phyloP scores from a whole-genome alignment of 805 yeast genomes.

The Cyberlindnera samutprakarnensis region DNA sequence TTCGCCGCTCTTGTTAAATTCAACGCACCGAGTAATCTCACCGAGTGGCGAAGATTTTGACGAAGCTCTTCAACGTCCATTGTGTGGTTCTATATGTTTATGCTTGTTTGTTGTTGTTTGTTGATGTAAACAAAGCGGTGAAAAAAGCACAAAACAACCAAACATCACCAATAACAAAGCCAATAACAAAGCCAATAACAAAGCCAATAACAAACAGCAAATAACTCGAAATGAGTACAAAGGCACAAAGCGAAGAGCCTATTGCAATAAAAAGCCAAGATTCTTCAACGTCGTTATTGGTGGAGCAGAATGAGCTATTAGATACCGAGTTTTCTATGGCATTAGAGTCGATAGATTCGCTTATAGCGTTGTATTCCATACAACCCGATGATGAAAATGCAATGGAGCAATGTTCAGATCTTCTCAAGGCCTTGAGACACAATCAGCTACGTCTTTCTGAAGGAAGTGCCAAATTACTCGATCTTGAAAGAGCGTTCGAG shows the following conservation, averaged over 20 bases:
- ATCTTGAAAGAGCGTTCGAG: slow-evolving; percentile 12
- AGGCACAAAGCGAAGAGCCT: no score
- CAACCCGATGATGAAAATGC: slow-evolving; percentile 9
- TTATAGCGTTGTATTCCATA: slow-evolving; percentile 12
- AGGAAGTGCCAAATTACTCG: slow-evolving; percentile 5
- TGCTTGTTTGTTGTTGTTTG: background rate
- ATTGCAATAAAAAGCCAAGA: slow-evolving; percentile 1
- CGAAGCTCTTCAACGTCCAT: no score
- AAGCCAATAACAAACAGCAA: no score
- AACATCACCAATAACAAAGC: slow-evolving; percentile 7
- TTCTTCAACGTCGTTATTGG: slow-evolving; percentile 1
- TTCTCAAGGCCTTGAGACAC: slow-evolving; percentile 1
- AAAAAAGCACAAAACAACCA: background rate
- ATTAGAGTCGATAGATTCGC: slow-evolving; percentile 5
- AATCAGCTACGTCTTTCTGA: slow-evolving; percentile 3
- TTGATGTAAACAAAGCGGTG: background rate
- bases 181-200: background rate
- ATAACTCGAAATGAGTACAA: no score
- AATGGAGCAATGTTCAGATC: background rate
- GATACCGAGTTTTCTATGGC: slow-evolving; percentile 8
- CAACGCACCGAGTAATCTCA: slow-evolving; percentile 40
- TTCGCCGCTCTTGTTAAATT: slow-evolving; percentile 66
- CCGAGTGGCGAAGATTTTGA: slow-evolving; percentile 30
- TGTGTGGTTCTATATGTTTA: background rate
- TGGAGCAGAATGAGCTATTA: slow-evolving; percentile 7